Percentiles rank a stretch among this genome's conserved stretches.
Evolutionary conservation across 805 yeast species (phyloP).

Genomic region (Yarrowia deformans): DNA sequence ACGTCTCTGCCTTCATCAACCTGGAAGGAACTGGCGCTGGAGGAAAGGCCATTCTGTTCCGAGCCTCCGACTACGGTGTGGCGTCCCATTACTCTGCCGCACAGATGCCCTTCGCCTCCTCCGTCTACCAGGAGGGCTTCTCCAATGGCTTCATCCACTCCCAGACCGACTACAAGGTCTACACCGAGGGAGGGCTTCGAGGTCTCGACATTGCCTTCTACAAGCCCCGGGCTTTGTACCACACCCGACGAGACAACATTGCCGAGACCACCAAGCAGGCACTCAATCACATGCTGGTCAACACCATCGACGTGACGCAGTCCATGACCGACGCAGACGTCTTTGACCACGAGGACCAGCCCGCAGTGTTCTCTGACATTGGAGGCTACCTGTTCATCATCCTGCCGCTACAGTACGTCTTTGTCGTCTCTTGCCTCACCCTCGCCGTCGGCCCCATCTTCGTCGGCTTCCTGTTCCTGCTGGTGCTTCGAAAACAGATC

Average conservation of each 20-base stretch:
- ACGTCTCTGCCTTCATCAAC: slow-evolving; percentile 68
- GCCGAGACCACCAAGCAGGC: slow-evolving; percentile 69
- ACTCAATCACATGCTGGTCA: slow-evolving; percentile 83
- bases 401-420: slow-evolving; percentile 60
- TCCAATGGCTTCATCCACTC: slow-evolving; percentile 72
- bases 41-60: slow-evolving; percentile 78
- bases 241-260: slow-evolving; percentile 76
- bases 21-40: slow-evolving; percentile 95
- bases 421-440: slow-evolving; percentile 60
- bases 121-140: slow-evolving; percentile 86
- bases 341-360: slow-evolving; percentile 45
- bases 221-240: slow-evolving; percentile 83
- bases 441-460: slow-evolving; percentile 64
- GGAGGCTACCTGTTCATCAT: slow-evolving; percentile 63
- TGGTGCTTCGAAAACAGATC: slow-evolving; percentile 44
- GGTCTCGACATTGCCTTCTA: slow-evolving; percentile 92
- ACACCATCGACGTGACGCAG: slow-evolving; percentile 65
- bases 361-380: slow-evolving; percentile 71
- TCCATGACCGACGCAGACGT: slow-evolving; percentile 55
- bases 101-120: slow-evolving; percentile 73
- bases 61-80: slow-evolving; percentile 81
- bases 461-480: slow-evolving; percentile 60
- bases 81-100: slow-evolving; percentile 62
- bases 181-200: slow-evolving; percentile 68
- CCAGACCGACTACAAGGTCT: slow-evolving; percentile 86